Evolutionary conservation across 352 stramenopile species (phyloP).

Genomic region (Phytophthora pistaciae): DNA sequence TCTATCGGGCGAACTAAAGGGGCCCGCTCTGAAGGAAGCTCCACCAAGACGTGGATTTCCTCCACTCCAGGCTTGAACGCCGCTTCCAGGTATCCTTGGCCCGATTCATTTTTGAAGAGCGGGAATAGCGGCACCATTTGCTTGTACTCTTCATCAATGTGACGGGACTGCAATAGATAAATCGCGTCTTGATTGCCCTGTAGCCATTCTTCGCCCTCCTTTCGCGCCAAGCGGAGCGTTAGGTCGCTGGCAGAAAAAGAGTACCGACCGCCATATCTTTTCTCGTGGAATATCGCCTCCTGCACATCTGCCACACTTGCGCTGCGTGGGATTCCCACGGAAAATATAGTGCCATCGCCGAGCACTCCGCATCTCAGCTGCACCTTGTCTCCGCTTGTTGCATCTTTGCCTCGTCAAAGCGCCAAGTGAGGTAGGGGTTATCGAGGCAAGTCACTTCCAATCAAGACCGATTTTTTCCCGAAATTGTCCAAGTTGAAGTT

Average conservation of each 20-base stretch:
- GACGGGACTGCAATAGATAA: too few relatives aligned
- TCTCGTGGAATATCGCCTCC: too few relatives aligned
- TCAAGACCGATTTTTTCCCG: background rate
- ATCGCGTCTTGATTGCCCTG: too few relatives aligned
- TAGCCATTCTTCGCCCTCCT: too few relatives aligned
- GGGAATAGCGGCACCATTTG: background rate
- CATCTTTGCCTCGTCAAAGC: background rate
- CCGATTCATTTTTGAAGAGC: background rate
- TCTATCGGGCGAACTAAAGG: too few relatives aligned
- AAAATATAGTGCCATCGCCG: background rate
- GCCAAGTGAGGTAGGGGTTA: background rate
- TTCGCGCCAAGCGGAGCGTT: too few relatives aligned
- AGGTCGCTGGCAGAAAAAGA: too few relatives aligned
- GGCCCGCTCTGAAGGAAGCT: background rate
- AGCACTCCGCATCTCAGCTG: background rate
- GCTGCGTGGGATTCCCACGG: too few relatives aligned
- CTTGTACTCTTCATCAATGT: background rate
- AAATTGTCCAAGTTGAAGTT: background rate
- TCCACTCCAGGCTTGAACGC: background rate
- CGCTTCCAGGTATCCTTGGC: background rate
- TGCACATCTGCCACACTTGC: too few relatives aligned
- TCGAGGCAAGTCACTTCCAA: too few relatives aligned
- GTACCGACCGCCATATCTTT: too few relatives aligned
- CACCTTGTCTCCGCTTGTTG: background rate
- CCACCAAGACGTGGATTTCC: background rate